A percentile compares a stretch with the other conserved stretches of the same genome.
Evolutionary conservation across 192 early-diverging fungal species (phyloP).

Genomic region (Coemansia sp.): DNA sequence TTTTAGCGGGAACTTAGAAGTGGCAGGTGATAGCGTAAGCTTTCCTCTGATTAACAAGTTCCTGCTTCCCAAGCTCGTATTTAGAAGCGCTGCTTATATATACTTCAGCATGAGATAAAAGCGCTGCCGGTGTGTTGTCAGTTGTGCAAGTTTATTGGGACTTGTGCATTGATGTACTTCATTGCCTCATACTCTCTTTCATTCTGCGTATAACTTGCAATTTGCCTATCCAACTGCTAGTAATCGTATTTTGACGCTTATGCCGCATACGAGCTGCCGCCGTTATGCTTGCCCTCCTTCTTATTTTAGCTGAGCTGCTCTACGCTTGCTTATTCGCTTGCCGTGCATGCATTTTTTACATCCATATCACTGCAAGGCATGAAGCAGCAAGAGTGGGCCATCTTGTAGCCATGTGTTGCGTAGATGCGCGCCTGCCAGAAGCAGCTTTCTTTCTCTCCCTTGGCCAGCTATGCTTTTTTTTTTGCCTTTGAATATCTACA

Average conservation of each 20-base stretch:
- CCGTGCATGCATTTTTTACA: constrained; percentile 10
- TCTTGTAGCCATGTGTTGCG: not conserved
- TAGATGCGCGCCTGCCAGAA: not conserved
- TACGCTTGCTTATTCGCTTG: constrained; percentile 3
- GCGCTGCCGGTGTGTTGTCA: not conserved
- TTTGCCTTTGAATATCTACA: constrained; percentile 6
- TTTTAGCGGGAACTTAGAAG: constrained; percentile 10
- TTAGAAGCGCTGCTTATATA: not conserved
- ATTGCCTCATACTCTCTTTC: not conserved
- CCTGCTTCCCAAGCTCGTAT: not conserved
- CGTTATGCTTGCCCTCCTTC: constrained; percentile 6
- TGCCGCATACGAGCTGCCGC: not conserved
- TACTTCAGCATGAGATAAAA: not conserved
- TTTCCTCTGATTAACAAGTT: constrained; percentile 8
- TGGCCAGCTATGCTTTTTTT: not conserved
- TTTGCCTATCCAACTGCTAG: not conserved
- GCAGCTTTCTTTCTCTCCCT: not conserved
- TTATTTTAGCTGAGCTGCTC: not conserved
- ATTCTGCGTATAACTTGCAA: not conserved
- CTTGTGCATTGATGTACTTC: no score
- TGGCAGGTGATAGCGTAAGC: constrained; percentile 7
- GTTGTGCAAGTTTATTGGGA: no score
- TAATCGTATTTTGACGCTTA: constrained; percentile 1
- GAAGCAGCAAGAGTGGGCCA: not conserved
- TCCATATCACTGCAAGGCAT: constrained; percentile 9